Evolutionary conservation across 2,329 filamentous ascomycete species (phyloP).

Genomic region (Monilinia polystroma): DNA sequence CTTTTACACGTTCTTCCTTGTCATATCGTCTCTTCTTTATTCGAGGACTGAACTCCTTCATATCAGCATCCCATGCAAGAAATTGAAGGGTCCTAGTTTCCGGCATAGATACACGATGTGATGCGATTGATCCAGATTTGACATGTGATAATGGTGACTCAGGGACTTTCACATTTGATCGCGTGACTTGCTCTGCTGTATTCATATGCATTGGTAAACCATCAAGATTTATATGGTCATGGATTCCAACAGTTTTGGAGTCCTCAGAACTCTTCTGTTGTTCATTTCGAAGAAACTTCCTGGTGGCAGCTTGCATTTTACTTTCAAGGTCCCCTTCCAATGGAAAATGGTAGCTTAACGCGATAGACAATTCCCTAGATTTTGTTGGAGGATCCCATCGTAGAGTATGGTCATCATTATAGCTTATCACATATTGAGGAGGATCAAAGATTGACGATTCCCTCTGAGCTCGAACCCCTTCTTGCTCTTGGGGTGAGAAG

Average conservation of each 20-base stretch:
- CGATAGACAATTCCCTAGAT: conserved; percentile 29
- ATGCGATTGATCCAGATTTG: conserved; percentile 7
- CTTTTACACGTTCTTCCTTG: conserved; percentile 26
- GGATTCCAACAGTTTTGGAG: neutral
- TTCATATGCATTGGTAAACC: conserved; percentile 11
- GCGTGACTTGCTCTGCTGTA: conserved; percentile 14
- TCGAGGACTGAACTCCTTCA: conserved; percentile 24
- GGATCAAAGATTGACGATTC: conserved; percentile 22
- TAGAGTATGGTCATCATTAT: conserved; percentile 27
- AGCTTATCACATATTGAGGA: conserved; percentile 27
- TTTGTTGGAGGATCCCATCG: conserved; percentile 27
- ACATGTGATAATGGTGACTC: conserved; percentile 18
- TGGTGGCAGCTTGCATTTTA: conserved; percentile 29
- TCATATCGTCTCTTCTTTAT: conserved; percentile 26
- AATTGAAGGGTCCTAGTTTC: conserved; percentile 20
- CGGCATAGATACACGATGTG: conserved; percentile 15
- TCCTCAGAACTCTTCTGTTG: conserved; percentile 11
- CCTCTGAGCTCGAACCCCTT: conserved; percentile 16
- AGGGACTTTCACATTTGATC: conserved; percentile 4
- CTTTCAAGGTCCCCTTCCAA: conserved; percentile 25
- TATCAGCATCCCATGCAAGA: conserved; percentile 25
- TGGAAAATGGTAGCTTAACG: conserved; percentile 31
- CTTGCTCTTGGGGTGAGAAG: conserved; percentile 16
- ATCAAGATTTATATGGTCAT: conserved; percentile 3
- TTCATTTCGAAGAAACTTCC: conserved; percentile 24